Percentiles rank a stretch among this genome's conserved stretches.
These are phyloP conservation scores for Pichia exigua DNA, from an alignment of 805 yeast species.

Conservation along the genomic window DNA sequence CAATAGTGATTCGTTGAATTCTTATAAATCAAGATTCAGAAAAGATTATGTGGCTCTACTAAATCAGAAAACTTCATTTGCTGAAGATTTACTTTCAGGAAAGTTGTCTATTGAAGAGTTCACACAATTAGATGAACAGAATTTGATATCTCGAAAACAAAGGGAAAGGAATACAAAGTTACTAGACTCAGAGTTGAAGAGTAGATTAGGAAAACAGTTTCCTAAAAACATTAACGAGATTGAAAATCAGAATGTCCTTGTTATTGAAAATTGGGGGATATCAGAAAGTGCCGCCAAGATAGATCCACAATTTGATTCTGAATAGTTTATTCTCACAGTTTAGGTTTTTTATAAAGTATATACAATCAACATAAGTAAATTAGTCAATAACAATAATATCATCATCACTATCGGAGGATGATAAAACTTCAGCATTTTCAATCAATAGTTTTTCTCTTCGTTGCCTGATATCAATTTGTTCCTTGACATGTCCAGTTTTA, in stretches of 20 bases:
- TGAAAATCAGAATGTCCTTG: slow-evolving; percentile 20
- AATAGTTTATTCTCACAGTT: not conserved
- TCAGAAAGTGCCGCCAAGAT: slow-evolving; percentile 29
- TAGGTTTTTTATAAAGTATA: not conserved
- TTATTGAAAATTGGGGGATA: slow-evolving; percentile 29
- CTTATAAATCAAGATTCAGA: slow-evolving; percentile 23
- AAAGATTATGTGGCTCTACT: slow-evolving; percentile 27
- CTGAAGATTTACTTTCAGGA: slow-evolving; percentile 15
- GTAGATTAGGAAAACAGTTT: slow-evolving; percentile 19
- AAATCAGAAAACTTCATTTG: slow-evolving; percentile 22
- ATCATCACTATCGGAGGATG: slow-evolving; percentile 2
- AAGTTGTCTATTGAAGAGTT: slow-evolving; percentile 18
- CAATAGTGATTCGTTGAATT: slow-evolving; percentile 12
- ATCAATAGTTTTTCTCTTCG: not conserved
- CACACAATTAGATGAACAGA: slow-evolving; percentile 14
- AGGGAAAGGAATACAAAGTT: slow-evolving; percentile 23
- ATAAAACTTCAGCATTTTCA: slow-evolving; percentile 1
- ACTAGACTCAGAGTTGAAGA: slow-evolving; percentile 24
- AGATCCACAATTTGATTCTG: slow-evolving; percentile 22
- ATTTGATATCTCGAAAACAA: slow-evolving; percentile 24
- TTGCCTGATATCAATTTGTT: slow-evolving; percentile 7
- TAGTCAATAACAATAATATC: slow-evolving; percentile 9
- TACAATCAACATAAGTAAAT: not conserved
- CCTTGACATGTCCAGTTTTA: slow-evolving; percentile 5
- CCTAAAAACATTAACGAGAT: slow-evolving; percentile 24